Evolutionary conservation across 2,329 filamentous ascomycete species (phyloP).

Genomic region (Stromatinia cepivora): DNA sequence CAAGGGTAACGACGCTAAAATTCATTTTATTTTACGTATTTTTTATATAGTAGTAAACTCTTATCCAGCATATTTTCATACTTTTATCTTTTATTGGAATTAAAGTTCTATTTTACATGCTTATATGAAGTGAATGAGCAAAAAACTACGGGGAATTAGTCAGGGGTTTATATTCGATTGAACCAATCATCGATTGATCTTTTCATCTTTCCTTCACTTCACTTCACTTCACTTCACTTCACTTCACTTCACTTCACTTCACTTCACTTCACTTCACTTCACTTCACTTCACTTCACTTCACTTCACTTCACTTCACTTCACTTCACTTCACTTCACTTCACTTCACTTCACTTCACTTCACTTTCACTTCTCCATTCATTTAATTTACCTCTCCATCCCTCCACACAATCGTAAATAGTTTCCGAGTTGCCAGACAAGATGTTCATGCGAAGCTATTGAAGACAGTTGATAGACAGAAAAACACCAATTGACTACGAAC

Average conservation of each 20-base stretch:
- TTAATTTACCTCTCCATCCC: not conserved
- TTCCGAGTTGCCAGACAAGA: too few relatives aligned
- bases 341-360: not conserved
- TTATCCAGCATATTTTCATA: not conserved
- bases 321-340: not conserved
- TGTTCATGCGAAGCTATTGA: too few relatives aligned
- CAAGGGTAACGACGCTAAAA: not conserved
- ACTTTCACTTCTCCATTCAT: not conserved
- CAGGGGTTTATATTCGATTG: not conserved
- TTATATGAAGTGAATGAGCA: not conserved
- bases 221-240: not conserved
- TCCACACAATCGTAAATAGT: not conserved
- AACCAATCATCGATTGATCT: not conserved
- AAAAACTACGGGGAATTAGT: not conserved
- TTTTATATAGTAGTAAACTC: not conserved
- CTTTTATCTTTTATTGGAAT: not conserved
- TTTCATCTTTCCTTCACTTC: not conserved
- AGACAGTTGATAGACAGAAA: too few relatives aligned
- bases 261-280: not conserved
- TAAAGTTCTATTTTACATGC: not conserved
- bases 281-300: not conserved
- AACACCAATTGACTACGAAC: not conserved
- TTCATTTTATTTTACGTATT: not conserved
- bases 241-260: not conserved
- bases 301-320: not conserved